Percentiles rank a stretch among this genome's conserved stretches.
These are phyloP conservation scores for Acer campestre DNA, from an alignment of 345 rosid species.

Conservation along the genomic window DNA sequence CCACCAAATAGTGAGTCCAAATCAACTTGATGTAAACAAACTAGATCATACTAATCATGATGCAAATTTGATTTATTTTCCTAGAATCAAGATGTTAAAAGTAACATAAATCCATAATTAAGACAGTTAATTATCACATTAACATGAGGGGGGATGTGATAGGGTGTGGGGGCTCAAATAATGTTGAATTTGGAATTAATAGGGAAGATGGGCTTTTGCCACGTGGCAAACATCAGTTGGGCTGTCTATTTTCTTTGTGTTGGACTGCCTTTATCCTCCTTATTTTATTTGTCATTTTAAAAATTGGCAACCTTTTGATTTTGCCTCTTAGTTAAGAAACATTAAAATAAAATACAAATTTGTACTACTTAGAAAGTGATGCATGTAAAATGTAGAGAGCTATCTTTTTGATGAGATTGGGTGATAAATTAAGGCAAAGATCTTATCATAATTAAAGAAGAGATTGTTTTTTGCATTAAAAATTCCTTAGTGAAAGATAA, in stretches of 20 bases:
- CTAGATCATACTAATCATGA: constrained; percentile 48
- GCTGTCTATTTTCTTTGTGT: constrained; percentile 61
- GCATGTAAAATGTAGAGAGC: constrained; percentile 26
- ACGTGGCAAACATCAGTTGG: constrained; percentile 41
- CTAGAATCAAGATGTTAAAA: constrained; percentile 47
- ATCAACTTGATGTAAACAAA: constrained; percentile 61
- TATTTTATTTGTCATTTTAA: constrained; percentile 15
- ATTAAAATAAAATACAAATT: constrained; percentile 4
- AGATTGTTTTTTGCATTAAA: constrained; percentile 13
- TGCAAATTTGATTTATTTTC: constrained; percentile 48
- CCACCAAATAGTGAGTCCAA: constrained; percentile 34
- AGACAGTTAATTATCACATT: constrained; percentile 57
- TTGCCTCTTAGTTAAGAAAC: constrained; percentile 69
- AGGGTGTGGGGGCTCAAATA: not conserved
- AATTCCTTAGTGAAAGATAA: not conserved
- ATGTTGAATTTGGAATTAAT: constrained; percentile 15
- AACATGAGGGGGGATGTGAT: constrained; percentile 22
- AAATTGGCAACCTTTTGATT: constrained; percentile 22
- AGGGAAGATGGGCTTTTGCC: constrained; percentile 18
- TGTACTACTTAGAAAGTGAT: constrained; percentile 21
- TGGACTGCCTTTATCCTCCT: constrained; percentile 45
- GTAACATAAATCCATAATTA: constrained; percentile 54
- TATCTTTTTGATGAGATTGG: constrained; percentile 37
- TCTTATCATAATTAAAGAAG: constrained; percentile 25
- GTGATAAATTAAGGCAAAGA: constrained; percentile 30